Conservation (phyloP, 208 protist species). For the Herpetomonas tarakana region DNA sequence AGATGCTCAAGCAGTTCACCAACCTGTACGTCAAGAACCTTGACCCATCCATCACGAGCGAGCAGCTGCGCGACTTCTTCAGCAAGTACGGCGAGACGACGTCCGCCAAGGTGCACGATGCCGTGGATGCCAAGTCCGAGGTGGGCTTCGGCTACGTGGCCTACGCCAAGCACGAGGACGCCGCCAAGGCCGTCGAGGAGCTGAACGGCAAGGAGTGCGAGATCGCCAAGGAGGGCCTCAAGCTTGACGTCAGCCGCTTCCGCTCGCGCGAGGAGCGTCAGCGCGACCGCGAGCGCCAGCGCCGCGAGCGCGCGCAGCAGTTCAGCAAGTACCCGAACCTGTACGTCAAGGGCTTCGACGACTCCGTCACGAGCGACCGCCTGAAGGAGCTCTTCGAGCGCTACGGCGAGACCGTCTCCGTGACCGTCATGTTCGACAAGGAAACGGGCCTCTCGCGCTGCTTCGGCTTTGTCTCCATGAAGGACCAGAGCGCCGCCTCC, state of each 20-base stretch:
- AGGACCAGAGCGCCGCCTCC: constrained; percentile 92
- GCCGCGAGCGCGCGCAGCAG: constrained; percentile 91
- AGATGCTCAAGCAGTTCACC: constrained; percentile 94
- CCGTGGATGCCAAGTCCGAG: constrained; percentile 71
- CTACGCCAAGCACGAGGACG: constrained; percentile 92
- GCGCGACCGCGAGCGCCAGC: constrained; percentile 71
- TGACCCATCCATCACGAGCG: constrained; percentile 93
- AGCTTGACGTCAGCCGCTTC: constrained; percentile 95
- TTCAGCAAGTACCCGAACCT: constrained; percentile 96
- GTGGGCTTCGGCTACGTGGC: constrained; percentile 97
- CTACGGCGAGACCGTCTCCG: constrained; percentile 96
- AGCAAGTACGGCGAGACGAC: constrained; percentile 95
- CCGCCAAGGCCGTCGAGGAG: constrained; percentile 87
- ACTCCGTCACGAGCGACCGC: constrained; percentile 94
- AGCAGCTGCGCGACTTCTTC: constrained; percentile 94
- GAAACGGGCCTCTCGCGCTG: constrained; percentile 88
- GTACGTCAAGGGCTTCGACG: constrained; percentile 99
- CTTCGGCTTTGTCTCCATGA: constrained; percentile 99
- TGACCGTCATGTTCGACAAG: constrained; percentile 96
- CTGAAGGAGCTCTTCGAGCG: constrained; percentile 94
- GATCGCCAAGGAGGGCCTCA: constrained; percentile 79
- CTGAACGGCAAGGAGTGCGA: constrained; percentile 80
- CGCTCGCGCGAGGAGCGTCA: constrained; percentile 96
- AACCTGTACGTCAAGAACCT: constrained; percentile 99
- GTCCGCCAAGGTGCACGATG: constrained; percentile 95